Evolutionary conservation across 1,284 basidiomycete genomes (phyloP).

Genomic region (Tylopilus sp.): DNA sequence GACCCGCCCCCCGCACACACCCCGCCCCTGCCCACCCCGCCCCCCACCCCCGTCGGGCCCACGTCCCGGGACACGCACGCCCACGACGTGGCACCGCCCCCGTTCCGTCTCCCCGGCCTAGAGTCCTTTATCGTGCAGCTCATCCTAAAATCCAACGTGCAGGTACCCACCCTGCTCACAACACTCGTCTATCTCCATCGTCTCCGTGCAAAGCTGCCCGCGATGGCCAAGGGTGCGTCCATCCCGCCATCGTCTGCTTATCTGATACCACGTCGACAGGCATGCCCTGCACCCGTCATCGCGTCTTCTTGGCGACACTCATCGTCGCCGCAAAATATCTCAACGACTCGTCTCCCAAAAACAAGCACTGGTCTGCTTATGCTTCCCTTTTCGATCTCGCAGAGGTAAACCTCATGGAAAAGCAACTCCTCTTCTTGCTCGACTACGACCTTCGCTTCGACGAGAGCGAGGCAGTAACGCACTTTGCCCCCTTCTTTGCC

Average conservation of each 20-base stretch:
- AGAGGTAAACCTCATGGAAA: slow-evolving; percentile 97
- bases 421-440: slow-evolving; percentile 85
- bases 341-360: slow-evolving; percentile 95
- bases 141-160: slow-evolving; percentile 85
- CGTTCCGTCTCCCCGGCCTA: slow-evolving; percentile 63
- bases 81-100: slow-evolving; percentile 36
- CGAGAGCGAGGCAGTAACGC: slow-evolving; percentile 69
- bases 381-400: slow-evolving; percentile 70
- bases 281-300: slow-evolving; percentile 89
- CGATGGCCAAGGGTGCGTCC: slow-evolving; percentile 77
- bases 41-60: slow-evolving; percentile 53
- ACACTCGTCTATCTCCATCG: slow-evolving; percentile 94
- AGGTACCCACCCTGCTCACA: slow-evolving; percentile 87
- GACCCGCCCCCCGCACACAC: slow-evolving; percentile 41
- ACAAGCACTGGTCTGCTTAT: slow-evolving; percentile 89
- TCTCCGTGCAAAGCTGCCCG: slow-evolving; percentile 76
- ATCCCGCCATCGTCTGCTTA: neutral
- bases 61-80: slow-evolving; percentile 38
- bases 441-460: slow-evolving; percentile 88
- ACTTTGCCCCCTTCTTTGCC: slow-evolving; percentile 63
- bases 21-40: slow-evolving; percentile 47
- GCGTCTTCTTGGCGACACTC: slow-evolving; percentile 92
- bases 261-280: slow-evolving; percentile 45
- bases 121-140: slow-evolving; percentile 88
- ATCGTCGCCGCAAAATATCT: slow-evolving; percentile 98